These are phyloP conservation scores for Globisporangium rhizosaccharum DNA, from an alignment of 352 stramenopile genomes.

Conservation along the genomic window DNA sequence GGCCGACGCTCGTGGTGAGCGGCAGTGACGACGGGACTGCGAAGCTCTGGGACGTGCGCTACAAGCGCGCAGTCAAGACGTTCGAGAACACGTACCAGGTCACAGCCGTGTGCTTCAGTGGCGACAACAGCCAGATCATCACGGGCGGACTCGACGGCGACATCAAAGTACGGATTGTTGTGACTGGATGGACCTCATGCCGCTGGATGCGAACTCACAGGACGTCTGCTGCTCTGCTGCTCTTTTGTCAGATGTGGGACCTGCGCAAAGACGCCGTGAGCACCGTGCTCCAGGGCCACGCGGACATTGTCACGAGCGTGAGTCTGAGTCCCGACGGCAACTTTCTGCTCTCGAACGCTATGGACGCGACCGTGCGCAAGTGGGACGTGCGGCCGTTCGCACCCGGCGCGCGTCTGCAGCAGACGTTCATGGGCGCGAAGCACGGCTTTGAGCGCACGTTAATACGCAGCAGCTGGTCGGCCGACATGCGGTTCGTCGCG, in stretches of 20 bases:
- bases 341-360: slow-evolving; percentile 92
- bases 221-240: neutral
- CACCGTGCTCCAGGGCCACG: slow-evolving; percentile 86
- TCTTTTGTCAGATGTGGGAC: slow-evolving; percentile 76
- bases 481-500: slow-evolving; percentile 81
- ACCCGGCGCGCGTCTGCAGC: slow-evolving; percentile 46
- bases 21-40: slow-evolving; percentile 89
- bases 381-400: slow-evolving; percentile 94
- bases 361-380: slow-evolving; percentile 90
- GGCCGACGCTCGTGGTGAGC: slow-evolving; percentile 78
- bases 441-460: slow-evolving; percentile 93
- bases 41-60: slow-evolving; percentile 87
- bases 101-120: slow-evolving; percentile 85
- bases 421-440: slow-evolving; percentile 73
- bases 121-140: slow-evolving; percentile 86
- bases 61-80: slow-evolving; percentile 71
- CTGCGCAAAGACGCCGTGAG: slow-evolving; percentile 80
- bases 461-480: slow-evolving; percentile 90
- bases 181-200: no score
- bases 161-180: slow-evolving; percentile 55
- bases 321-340: slow-evolving; percentile 91
- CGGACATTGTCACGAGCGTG: slow-evolving; percentile 93
- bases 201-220: no score
- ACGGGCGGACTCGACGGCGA: slow-evolving; percentile 91
- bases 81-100: slow-evolving; percentile 89